These are phyloP conservation scores for Colletotrichum liriopes DNA, from an alignment of 2,329 filamentous ascomycete species.

Conservation along the genomic window DNA sequence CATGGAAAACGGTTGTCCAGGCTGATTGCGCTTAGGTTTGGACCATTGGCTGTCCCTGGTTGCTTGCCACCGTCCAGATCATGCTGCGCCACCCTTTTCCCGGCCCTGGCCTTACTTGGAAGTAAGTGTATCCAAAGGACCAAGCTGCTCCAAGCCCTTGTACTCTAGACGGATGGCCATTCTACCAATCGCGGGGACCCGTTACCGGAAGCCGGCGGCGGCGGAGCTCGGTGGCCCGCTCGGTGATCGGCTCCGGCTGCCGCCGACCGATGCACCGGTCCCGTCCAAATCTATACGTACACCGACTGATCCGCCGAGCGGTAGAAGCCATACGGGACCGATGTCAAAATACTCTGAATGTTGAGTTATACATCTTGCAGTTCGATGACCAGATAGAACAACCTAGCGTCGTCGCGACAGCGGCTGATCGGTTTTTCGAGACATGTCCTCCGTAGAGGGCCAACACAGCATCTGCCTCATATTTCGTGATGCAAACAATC, in stretches of 20 bases:
- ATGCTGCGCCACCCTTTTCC: neutral
- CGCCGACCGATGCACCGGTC: neutral
- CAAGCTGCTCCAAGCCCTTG: neutral
- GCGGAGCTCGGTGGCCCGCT: neutral
- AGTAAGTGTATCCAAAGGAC: too few species aligned
- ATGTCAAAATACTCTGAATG: too few species aligned
- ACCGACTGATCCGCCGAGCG: neutral
- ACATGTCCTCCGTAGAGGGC: neutral
- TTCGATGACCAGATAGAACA: neutral
- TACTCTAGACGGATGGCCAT: neutral
- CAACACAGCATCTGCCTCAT: too few species aligned
- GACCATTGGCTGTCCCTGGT: neutral
- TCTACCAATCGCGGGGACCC: neutral
- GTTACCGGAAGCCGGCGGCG: neutral
- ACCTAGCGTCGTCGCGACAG: neutral
- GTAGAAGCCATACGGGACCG: neutral
- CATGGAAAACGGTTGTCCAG: neutral
- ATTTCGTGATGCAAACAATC: neutral
- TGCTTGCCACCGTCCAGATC: neutral
- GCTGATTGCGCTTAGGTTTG: neutral
- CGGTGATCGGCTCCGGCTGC: neutral
- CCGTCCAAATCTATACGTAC: too few species aligned
- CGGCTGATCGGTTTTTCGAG: neutral
- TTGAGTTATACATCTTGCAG: neutral
- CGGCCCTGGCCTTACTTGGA: neutral